Conservation (phyloP, 768 basidiomycete genomes). For the Trametes punicea region DNA sequence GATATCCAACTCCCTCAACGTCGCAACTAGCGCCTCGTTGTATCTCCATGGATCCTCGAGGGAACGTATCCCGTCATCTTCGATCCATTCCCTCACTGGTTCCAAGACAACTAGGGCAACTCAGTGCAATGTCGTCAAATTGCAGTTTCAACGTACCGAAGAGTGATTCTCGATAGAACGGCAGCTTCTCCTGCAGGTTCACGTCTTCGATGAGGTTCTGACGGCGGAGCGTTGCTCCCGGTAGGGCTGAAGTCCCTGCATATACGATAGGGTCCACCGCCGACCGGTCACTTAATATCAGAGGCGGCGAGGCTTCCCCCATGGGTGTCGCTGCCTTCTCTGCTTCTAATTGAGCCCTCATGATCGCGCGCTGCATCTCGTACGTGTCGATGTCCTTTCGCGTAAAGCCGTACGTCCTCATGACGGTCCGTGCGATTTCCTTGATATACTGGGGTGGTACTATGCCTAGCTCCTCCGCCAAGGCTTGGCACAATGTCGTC, state of each 20-base stretch:
- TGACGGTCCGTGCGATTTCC: slow-evolving; percentile 61
- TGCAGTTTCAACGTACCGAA: slow-evolving; percentile 31
- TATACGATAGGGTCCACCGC: slow-evolving; percentile 65
- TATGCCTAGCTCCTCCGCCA: slow-evolving; percentile 42
- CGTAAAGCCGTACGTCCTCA: slow-evolving; percentile 51
- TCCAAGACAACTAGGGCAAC: slow-evolving; percentile 40
- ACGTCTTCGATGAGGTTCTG: slow-evolving; percentile 35
- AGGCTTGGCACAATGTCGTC: slow-evolving; percentile 58
- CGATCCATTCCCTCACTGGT: slow-evolving; percentile 56
- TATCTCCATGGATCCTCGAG: slow-evolving; percentile 42
- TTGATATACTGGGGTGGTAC: slow-evolving; percentile 39
- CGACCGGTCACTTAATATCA: slow-evolving; percentile 58
- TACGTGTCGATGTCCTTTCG: slow-evolving; percentile 46
- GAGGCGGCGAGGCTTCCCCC: too few relatives aligned
- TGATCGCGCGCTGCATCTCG: slow-evolving; percentile 63
- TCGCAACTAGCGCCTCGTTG: neutral
- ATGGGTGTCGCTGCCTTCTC: slow-evolving; percentile 41
- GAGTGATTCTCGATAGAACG: slow-evolving; percentile 41
- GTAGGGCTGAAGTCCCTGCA: slow-evolving; percentile 43
- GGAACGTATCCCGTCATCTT: slow-evolving; percentile 61
- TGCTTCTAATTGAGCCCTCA: slow-evolving; percentile 49
- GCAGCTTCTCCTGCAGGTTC: slow-evolving; percentile 41
- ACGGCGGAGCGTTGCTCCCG: slow-evolving; percentile 35
- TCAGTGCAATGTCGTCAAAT: neutral
- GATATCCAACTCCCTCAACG: slow-evolving; percentile 41